Conservation (phyloP, 1,284 basidiomycete genomes). For the Dichomitus squalens region DNA sequence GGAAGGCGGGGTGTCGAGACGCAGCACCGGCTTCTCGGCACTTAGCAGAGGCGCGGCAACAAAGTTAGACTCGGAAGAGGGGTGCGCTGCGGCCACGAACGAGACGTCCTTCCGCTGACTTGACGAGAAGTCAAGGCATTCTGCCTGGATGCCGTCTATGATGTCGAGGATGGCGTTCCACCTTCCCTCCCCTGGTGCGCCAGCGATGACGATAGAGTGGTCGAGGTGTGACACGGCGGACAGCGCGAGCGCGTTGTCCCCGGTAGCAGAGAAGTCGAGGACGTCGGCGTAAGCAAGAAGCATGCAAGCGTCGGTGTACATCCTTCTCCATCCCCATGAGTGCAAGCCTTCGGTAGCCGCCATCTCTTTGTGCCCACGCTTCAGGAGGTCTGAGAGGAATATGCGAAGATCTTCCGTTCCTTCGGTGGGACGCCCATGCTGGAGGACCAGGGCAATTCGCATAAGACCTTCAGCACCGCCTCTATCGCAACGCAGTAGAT, state of each 20-base stretch:
- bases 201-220: conserved; percentile 82
- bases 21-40: conserved; percentile 35
- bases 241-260: conserved; percentile 29
- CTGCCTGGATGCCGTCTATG: conserved; percentile 51
- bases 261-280: conserved; percentile 26
- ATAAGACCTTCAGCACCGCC: conserved; percentile 4
- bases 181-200: conserved; percentile 66
- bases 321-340: conserved; percentile 48
- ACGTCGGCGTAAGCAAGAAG: conserved; percentile 50
- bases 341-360: conserved; percentile 6
- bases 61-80: conserved; percentile 2
- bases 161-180: conserved; percentile 62
- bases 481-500: conserved; percentile 12
- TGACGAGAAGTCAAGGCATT: conserved; percentile 9
- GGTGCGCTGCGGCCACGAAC: neutral
- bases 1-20: conserved; percentile 51
- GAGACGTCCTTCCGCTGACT: neutral
- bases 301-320: conserved; percentile 70
- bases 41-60: conserved; percentile 10
- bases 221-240: conserved; percentile 67
- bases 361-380: conserved; percentile 30
- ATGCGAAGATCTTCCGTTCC: neutral
- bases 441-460: conserved; percentile 8
- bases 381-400: conserved; percentile 25
- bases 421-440: neutral